Conservation (phyloP, 164 flowering plant genomes). For the Santalum album region DNA sequence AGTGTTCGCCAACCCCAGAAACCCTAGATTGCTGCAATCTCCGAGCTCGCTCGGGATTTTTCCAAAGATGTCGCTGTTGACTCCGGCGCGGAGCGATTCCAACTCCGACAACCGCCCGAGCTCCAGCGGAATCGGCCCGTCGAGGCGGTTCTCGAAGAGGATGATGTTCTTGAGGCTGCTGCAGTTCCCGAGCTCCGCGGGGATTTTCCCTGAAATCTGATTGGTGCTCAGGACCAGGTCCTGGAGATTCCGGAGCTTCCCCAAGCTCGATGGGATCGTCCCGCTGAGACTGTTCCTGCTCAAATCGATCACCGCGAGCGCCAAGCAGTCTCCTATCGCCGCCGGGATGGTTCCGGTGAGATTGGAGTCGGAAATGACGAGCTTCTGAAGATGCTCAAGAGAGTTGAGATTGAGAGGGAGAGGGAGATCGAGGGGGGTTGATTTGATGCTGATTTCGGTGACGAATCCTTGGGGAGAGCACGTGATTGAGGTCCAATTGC, state of each 20-base stretch:
- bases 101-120: constrained; percentile 1
- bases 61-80: constrained; percentile 9
- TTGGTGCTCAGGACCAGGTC: constrained; percentile 15
- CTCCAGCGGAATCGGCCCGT: neutral
- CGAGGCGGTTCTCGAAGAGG: neutral
- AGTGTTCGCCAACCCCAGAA: neutral
- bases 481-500: constrained; percentile 42
- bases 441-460: constrained; percentile 30
- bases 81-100: neutral
- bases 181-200: neutral
- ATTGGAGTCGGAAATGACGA: constrained; percentile 66
- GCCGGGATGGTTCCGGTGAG: constrained; percentile 53
- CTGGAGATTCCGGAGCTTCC: constrained; percentile 4
- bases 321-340: neutral
- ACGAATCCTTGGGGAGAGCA: constrained; percentile 30
- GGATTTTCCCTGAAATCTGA: constrained; percentile 13
- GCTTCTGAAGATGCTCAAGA: constrained; percentile 27
- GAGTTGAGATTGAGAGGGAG: constrained; percentile 7
- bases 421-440: constrained; percentile 32
- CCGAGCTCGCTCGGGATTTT: constrained; percentile 37
- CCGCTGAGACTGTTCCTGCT: neutral
- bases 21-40: neutral
- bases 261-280: constrained; percentile 23
- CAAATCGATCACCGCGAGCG: neutral
- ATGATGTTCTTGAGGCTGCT: neutral